Base-by-base conservation (phyloP, 1,139 yeast species). In the Casaregolazyma suthepensis region DNA sequence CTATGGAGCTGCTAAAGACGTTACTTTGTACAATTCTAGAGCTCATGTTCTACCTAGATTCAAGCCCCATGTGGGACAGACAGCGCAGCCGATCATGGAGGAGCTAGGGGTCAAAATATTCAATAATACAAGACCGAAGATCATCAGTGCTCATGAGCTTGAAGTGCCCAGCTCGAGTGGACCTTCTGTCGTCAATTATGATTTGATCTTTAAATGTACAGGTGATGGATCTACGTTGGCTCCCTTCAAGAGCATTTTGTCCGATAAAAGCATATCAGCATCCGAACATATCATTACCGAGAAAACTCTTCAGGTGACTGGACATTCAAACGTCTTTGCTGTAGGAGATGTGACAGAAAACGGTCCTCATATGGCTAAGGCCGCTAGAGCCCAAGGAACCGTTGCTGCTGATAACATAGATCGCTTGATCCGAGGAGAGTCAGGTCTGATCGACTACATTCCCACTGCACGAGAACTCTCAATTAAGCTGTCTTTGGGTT, bases 281-380 rank as follows among this genome's bases (percentile, higher is more conserved):
- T 17, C 43, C 13, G 31, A 43, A 18, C 29, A 43, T 31, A 52
- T 62, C 44, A 43, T 43, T 6, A 63, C 59, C 29, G 53, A 47
- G 43, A 44, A 50, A 6, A 54, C 61, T 6, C 51, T 62, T n/a
- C 63, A 62, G 51, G 48, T 20, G 2, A 56, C 56, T 15, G 57
- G 51, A 31, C 12, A 15, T 12, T 26, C 43, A 19, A 49, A 49
- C 20, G 52, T 61, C 18, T 62, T 61, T 48, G 63, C 63, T 1
- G 35, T 61, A n/a, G 65, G 65, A 26, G 65, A 61, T 44, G 57
- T 61, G 42, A 40, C 43, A 18, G 55, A 53, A 4, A 44, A 42
- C 7, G 52, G 52, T 5, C 61, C 61, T n/a, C 57, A 58, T 35
- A 57, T 57, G 59, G 61, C 59, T 2, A 52, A 58, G 18, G 54